Evolutionary conservation across 116 monocot genomes (phyloP).

Genomic region (Phalaenopsis hybrid): DNA sequence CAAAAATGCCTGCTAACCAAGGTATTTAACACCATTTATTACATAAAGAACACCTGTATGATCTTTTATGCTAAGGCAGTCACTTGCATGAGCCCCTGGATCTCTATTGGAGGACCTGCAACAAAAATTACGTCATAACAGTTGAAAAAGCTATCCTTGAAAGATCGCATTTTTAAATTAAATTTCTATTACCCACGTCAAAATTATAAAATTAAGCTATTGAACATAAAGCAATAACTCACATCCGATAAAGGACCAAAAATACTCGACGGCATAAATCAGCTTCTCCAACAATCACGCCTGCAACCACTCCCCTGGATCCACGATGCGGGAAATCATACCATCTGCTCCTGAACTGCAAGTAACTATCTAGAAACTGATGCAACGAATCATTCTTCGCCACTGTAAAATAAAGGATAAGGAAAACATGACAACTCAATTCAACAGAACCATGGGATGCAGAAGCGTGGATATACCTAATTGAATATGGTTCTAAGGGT

Average conservation of each 20-base stretch:
- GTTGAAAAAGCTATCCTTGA: not conserved
- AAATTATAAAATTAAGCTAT: not conserved
- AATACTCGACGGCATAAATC: slow-evolving; percentile 82
- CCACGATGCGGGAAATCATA: slow-evolving; percentile 85
- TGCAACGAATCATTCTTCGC: slow-evolving; percentile 57
- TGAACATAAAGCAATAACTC: slow-evolving; percentile 14
- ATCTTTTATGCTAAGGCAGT: slow-evolving; percentile 71
- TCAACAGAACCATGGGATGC: not conserved
- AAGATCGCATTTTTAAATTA: not conserved
- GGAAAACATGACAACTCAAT: not conserved
- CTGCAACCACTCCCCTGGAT: slow-evolving; percentile 51
- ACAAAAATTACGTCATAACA: slow-evolving; percentile 2
- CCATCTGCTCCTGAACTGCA: slow-evolving; percentile 76
- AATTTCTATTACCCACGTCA: not conserved
- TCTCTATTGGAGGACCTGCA: slow-evolving; percentile 83
- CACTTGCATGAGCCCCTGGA: slow-evolving; percentile 46
- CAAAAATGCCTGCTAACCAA: not conserved
- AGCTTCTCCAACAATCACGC: slow-evolving; percentile 73
- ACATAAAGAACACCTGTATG: slow-evolving; percentile 52
- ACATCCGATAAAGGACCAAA: slow-evolving; percentile 84
- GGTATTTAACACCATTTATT: not conserved
- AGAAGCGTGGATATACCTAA: not conserved
- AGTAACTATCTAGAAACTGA: slow-evolving; percentile 77
- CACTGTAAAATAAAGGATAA: slow-evolving; percentile 30
- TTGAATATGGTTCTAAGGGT: not conserved